Evolutionary conservation across 2,329 filamentous ascomycete species (phyloP).

Genomic region (Pestalotiopsis sp.): DNA sequence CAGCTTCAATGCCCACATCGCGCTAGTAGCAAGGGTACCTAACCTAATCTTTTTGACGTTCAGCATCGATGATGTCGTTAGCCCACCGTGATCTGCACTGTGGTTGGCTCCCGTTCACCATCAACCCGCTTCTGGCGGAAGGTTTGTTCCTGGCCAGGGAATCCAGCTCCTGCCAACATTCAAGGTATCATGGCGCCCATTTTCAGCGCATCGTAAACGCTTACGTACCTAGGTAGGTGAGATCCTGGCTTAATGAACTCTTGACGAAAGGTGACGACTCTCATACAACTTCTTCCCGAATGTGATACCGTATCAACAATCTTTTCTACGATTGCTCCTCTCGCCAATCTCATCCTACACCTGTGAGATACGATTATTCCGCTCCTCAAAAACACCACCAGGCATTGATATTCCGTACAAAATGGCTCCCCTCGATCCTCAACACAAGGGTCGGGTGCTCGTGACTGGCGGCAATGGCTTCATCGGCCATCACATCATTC

Average conservation of each 20-base stretch:
- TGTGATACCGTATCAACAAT: no score
- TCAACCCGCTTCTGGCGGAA: background rate
- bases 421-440: constrained; percentile 4
- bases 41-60: background rate
- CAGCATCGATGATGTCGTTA: background rate
- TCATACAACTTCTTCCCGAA: no score
- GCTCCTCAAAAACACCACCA: no score
- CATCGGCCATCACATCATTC: constrained; percentile 9
- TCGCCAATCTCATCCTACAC: no score
- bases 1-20: background rate
- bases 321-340: no score
- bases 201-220: no score
- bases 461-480: constrained; percentile 11
- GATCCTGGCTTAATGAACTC: no score
- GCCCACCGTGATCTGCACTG: background rate
- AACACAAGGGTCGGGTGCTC: constrained; percentile 1
- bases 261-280: no score
- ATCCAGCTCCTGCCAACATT: background rate
- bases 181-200: no score
- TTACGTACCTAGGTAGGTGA: no score
- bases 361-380: no score
- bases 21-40: background rate
- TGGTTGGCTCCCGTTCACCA: background rate
- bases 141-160: background rate
- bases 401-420: background rate